Base-by-base conservation (phyloP, 345 rosid genomes). In the Salix brachista region DNA sequence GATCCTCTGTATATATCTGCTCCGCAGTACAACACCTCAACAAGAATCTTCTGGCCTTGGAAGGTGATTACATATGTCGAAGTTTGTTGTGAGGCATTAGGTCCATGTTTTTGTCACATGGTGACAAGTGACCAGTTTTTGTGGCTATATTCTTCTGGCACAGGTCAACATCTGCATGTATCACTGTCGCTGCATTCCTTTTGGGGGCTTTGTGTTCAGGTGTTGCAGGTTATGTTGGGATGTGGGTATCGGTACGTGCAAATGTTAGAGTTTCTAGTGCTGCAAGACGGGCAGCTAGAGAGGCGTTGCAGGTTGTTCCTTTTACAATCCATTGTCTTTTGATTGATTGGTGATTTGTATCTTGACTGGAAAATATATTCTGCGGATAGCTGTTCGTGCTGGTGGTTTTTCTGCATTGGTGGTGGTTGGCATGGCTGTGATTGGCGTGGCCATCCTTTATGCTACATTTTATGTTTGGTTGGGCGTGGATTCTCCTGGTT, bases 191-290 rank as follows among this genome's bases (percentile, higher is more conserved):
- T 77, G 86, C 97, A 83, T 96, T 96, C 86, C 97, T 96, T 68
- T 76, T 93, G 84, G 99, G 99, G 32, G 98, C 99, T 36, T 66
- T 96, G 62, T 96, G 99, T 82, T 94, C 97, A 19, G 99, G 98
- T 85, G 60, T 90, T 73, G 97, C 98, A 1, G 99, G 99, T 73
- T 96, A 93, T 83, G 91, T 94, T 83, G 98, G 99, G 65, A 96
- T 96, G 99, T 96, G 98, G 99, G 99, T 96, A 67, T 96, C 99
- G 26, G 98, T 96, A 69, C 98, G 99, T 83, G 99, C 99, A 81
- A 96, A 96, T 84, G 99, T 96, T 77, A 90, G 99, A 78, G 98
- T 96, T 72, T 87, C 99, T 69, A 92, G 99, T 87, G 98, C 99
- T 62, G 99, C 99, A 66, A 92, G 97, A 81, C 90, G 98, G 75